Conservation (phyloP, 2,329 filamentous ascomycete genomes). For the Cladophialophora yegresii region DNA sequence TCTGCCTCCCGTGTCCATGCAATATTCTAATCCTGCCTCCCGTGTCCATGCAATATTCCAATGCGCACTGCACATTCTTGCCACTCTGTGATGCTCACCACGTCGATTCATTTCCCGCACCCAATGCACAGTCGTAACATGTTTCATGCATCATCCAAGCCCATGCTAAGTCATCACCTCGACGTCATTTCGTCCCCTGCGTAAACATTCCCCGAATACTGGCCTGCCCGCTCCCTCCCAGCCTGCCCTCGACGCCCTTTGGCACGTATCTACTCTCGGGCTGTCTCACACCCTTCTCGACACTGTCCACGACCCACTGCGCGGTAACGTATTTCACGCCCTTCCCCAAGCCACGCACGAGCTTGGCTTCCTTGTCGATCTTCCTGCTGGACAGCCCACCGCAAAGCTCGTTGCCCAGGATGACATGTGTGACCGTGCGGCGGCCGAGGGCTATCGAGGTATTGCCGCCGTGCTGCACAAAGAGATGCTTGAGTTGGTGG, state of each 20-base stretch:
- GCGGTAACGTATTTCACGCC: conserved; percentile 76
- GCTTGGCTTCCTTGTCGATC: conserved; percentile 75
- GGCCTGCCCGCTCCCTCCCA: conserved; percentile 63
- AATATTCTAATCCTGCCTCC: neutral
- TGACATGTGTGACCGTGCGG: conserved; percentile 79
- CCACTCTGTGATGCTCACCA: neutral
- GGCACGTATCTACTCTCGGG: conserved; percentile 71
- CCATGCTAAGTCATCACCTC: neutral
- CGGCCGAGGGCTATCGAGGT: conserved; percentile 71
- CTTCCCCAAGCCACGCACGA: conserved; percentile 59
- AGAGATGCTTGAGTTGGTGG: conserved; percentile 77
- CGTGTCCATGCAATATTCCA: neutral
- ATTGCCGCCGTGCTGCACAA: conserved; percentile 71
- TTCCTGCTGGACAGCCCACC: conserved; percentile 77
- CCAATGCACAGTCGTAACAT: conserved; percentile 4
- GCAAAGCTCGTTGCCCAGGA: conserved; percentile 64
- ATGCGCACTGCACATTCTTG: neutral
- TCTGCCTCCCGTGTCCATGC: neutral
- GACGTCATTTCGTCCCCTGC: conserved; percentile 3
- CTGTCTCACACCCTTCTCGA: conserved; percentile 72
- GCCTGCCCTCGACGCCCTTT: conserved; percentile 48
- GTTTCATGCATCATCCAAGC: neutral
- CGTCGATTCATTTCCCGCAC: neutral
- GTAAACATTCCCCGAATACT: conserved; percentile 53
- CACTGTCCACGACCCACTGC: conserved; percentile 83